Evolutionary conservation across 202 grass and related monocot genomes (phyloP).

Genomic region (Bolboschoenoplectus hybrid): DNA sequence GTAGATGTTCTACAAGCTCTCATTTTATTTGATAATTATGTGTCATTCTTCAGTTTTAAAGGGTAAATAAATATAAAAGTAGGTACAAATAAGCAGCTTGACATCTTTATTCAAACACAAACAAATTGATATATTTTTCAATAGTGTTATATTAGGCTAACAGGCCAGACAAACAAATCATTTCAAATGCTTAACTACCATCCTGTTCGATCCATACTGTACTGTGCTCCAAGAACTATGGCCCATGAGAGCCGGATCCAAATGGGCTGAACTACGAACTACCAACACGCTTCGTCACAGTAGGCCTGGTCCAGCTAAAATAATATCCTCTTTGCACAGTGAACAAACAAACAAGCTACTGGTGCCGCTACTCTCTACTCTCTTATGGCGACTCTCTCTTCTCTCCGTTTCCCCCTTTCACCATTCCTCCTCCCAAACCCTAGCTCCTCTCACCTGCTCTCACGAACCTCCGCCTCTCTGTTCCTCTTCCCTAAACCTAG

Average conservation of each 20-base stretch:
- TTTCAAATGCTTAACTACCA: too few relatives aligned
- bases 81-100: too few relatives aligned
- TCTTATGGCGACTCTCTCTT: conserved; percentile 37
- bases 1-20: too few relatives aligned
- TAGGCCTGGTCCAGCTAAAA: neutral
- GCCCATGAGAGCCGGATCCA: neutral
- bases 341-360: neutral
- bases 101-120: too few relatives aligned
- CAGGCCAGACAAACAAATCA: too few relatives aligned
- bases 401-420: conserved; percentile 41
- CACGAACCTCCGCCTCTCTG: neutral
- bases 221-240: neutral
- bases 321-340: too few relatives aligned
- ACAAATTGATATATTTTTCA: too few relatives aligned
- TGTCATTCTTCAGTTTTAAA: too few relatives aligned
- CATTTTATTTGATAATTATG: too few relatives aligned
- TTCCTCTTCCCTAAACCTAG: conserved; percentile 34
- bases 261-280: neutral
- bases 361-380: neutral
- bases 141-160: too few relatives aligned
- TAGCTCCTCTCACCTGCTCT: neutral
- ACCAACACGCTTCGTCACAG: neutral
- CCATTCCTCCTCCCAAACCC: conserved; percentile 28
- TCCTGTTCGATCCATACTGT: too few relatives aligned
- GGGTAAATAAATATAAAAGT: too few relatives aligned